These are phyloP conservation scores for Cladorrhinum sp. DNA, from an alignment of 2,329 filamentous ascomycete genomes.

Conservation along the genomic window DNA sequence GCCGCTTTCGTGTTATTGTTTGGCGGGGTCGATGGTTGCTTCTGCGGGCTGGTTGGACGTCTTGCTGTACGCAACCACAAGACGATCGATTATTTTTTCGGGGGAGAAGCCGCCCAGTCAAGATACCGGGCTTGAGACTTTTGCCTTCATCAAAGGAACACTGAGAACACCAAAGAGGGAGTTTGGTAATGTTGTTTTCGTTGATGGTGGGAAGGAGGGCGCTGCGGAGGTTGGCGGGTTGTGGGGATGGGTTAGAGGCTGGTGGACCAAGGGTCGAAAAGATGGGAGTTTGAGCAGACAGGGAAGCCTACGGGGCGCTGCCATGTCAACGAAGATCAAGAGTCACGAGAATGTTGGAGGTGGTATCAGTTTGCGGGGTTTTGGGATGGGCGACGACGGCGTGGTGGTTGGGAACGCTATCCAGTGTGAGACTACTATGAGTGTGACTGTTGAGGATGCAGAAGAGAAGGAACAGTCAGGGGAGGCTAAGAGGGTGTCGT, in stretches of 20 bases:
- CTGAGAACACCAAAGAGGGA: conserved; percentile 37
- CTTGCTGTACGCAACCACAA: conserved; percentile 50
- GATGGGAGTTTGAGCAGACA: conserved; percentile 1
- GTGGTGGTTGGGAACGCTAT: conserved; percentile 35
- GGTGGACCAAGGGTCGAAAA: not conserved
- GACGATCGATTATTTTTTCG: conserved; percentile 51
- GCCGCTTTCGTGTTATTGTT: conserved; percentile 54
- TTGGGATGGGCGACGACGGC: conserved; percentile 25
- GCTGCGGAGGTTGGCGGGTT: not conserved
- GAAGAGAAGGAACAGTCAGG: not conserved
- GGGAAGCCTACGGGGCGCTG: conserved; percentile 9
- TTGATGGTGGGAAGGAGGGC: conserved; percentile 20
- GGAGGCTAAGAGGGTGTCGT: not conserved
- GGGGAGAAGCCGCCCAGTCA: conserved; percentile 38
- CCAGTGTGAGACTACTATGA: conserved; percentile 44
- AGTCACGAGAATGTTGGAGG: conserved; percentile 35
- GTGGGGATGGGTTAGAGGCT: not conserved
- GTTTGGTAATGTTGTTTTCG: conserved; percentile 42
- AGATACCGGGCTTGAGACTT: conserved; percentile 50
- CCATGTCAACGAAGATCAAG: conserved; percentile 14
- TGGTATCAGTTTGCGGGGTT: conserved; percentile 31
- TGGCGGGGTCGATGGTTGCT: conserved; percentile 57
- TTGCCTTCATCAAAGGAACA: conserved; percentile 41
- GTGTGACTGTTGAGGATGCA: conserved; percentile 38
- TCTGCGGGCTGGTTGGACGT: conserved; percentile 56